A percentile compares a stretch with the other conserved stretches of the same genome.
These are phyloP conservation scores for Hirschioporus abietinus DNA, from an alignment of 768 basidiomycete species.

Conservation along the genomic window DNA sequence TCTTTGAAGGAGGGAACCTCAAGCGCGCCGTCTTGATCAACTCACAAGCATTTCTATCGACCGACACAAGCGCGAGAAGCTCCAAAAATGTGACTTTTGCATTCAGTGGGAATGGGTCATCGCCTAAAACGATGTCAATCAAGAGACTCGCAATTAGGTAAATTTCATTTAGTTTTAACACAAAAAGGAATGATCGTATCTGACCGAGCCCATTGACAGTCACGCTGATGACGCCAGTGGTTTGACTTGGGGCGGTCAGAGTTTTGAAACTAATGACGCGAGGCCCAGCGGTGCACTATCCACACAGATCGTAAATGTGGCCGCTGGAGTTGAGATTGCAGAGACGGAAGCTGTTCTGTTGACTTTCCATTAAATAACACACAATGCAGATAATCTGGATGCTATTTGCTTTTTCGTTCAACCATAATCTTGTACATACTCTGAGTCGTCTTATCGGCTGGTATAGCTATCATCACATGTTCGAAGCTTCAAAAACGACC, in stretches of 20 bases:
- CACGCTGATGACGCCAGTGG: constrained; percentile 46
- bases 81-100: constrained; percentile 26
- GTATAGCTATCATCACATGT: too few relatives aligned
- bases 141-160: constrained; percentile 48
- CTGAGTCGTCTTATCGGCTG: too few relatives aligned
- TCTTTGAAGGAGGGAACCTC: constrained; percentile 43
- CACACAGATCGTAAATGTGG: constrained; percentile 25
- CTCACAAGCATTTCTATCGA: constrained; percentile 39
- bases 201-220: constrained; percentile 20
- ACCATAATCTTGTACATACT: too few relatives aligned
- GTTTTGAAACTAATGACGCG: constrained; percentile 47
- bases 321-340: constrained; percentile 38
- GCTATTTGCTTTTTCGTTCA: not conserved
- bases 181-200: not conserved
- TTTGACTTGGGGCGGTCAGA: constrained; percentile 54
- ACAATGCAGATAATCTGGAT: not conserved
- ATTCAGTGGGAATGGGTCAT: constrained; percentile 25
- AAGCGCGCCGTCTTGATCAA: constrained; percentile 55
- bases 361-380: constrained; percentile 20
- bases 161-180: constrained; percentile 11
- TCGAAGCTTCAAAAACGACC: too few relatives aligned
- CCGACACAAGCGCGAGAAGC: constrained; percentile 27
- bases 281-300: constrained; percentile 31
- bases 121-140: constrained; percentile 32
- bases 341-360: constrained; percentile 45